Evolutionary conservation across 2,329 filamentous ascomycete genomes (phyloP), one percentile per base, ranked within the genome.

Genomic region (Cadophora malorum): DNA sequence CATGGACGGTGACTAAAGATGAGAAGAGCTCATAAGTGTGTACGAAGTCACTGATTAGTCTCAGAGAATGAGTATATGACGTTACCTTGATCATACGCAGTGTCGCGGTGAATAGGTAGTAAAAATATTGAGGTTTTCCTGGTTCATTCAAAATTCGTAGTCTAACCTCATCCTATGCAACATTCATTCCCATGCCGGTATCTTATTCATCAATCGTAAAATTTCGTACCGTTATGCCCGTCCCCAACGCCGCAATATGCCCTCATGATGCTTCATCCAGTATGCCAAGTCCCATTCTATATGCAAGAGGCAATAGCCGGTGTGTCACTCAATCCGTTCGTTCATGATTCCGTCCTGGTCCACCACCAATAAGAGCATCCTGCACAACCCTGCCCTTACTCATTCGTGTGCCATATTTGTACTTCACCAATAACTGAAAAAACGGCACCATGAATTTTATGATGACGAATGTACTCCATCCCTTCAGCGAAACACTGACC

Each of bases 371-470:
- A 35, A 56, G 23, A 23, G 58, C 58, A 33, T 64, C 63, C 50
- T 56, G 63, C 63, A 49, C 47, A 19, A 64, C 63, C 14, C 4
- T 52, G 10, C 63, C 63, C 35, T 25, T 47, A 25, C 52, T 49
- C 63, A 56, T 56, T 6, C 52, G 31, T 12, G 28, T 64, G 3
- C 63, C 63, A 58, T 64, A 64, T 55, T 67, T 73, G 16, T 61
- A 65, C 53, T 71, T 72, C 50, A 76, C 68, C 5, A 76, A 12
- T 2, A 70, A 45, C 8, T 62, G 60, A 45, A 72, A 75, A 45
- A 74, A 35, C 25, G 60, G 41, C 50, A 70, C 67, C 66, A 74
- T 35, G 3, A 74, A n/a, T 53, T 71, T 73, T 19, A 73, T 64
- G 38, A 64, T 68, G 31, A 76, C 52, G 31, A 73, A 60, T 12